Conservation (phyloP, 805 yeast species). For the Ogataea ramenticola region DNA sequence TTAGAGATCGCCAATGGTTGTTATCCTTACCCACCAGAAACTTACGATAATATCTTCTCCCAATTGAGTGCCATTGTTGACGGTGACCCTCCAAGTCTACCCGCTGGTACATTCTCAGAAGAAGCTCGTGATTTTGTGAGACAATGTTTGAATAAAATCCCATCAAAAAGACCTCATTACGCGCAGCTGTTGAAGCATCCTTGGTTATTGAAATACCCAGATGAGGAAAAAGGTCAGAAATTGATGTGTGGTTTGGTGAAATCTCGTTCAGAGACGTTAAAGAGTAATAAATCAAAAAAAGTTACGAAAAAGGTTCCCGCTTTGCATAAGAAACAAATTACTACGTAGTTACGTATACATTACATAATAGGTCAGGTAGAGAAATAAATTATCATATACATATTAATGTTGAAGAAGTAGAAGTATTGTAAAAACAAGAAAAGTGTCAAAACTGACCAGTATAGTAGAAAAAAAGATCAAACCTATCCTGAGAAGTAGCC, state of each 20-base stretch:
- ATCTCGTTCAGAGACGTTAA: conserved; percentile 24
- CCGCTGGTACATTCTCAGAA: conserved; percentile 51
- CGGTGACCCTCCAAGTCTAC: conserved; percentile 83
- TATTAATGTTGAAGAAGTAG: no score
- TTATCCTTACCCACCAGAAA: conserved; percentile 96
- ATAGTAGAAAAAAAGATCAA: no score
- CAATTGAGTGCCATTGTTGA: conserved; percentile 96
- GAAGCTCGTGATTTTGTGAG: conserved; percentile 79
- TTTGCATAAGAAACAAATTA: conserved; percentile 10
- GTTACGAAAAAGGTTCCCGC: conserved; percentile 13
- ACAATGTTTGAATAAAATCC: conserved; percentile 71
- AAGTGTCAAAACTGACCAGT: no score
- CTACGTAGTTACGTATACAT: background rate
- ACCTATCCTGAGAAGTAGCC: no score
- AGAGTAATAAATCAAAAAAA: conserved; percentile 5
- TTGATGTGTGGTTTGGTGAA: conserved; percentile 27
- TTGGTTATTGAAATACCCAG: conserved; percentile 60
- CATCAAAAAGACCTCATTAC: conserved; percentile 77
- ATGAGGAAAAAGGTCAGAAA: conserved; percentile 26
- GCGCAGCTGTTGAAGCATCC: conserved; percentile 69
- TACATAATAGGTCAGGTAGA: no score
- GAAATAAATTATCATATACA: no score
- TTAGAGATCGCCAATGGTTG: conserved; percentile 85
- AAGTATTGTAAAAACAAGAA: background rate
- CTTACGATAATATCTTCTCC: conserved; percentile 81